These are phyloP conservation scores for Isabelozyma rhagii DNA, from an alignment of 805 yeast species.

Conservation along the genomic window DNA sequence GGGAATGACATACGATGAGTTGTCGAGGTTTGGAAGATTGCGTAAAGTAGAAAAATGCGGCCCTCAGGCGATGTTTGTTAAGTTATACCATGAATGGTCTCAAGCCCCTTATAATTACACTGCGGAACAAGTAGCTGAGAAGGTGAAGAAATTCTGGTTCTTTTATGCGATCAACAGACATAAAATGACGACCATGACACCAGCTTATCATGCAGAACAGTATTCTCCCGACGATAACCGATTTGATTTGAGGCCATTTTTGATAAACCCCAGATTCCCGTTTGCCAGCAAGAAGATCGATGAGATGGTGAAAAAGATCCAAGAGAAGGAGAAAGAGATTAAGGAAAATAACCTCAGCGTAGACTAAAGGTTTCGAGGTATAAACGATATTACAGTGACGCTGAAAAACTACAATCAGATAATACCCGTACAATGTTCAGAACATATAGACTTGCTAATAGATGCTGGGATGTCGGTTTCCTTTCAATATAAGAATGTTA, in stretches of 20 bases:
- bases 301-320: slow-evolving; percentile 59
- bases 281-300: slow-evolving; percentile 92
- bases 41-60: slow-evolving; percentile 95
- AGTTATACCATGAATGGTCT: slow-evolving; percentile 89
- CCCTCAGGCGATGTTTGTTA: slow-evolving; percentile 91
- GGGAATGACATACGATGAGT: slow-evolving; percentile 97
- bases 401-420: no score
- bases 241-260: slow-evolving; percentile 92
- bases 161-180: slow-evolving; percentile 95
- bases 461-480: no score
- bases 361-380: slow-evolving; percentile 25
- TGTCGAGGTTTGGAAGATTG: slow-evolving; percentile 84
- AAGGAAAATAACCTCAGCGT: slow-evolving; percentile 37
- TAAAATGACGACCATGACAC: slow-evolving; percentile 96
- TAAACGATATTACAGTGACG: no score
- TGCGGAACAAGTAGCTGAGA: slow-evolving; percentile 83
- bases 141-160: slow-evolving; percentile 89
- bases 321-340: slow-evolving; percentile 35
- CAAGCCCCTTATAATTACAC: slow-evolving; percentile 61
- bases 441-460: no score
- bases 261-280: slow-evolving; percentile 83
- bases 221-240: slow-evolving; percentile 98
- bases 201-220: slow-evolving; percentile 96
- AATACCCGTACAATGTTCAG: no score
- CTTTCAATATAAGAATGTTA: no score